Base-by-base conservation (phyloP, 176 grass and related monocot species). In the Aegilops umbellulata region DNA sequence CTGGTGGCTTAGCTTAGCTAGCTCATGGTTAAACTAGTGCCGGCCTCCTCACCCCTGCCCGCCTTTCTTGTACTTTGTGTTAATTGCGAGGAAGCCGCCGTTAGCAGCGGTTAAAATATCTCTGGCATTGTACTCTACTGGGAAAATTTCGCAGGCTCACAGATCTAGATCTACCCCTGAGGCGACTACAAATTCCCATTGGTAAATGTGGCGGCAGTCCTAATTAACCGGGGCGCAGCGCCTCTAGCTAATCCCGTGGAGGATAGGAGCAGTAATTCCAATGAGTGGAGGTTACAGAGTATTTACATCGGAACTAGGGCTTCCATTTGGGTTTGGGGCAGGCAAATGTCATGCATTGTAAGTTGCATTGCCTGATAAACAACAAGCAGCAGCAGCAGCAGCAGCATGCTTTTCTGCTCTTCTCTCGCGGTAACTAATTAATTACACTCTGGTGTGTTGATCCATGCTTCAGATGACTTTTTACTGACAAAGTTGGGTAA, bases 251-350 rank as follows among this genome's bases (percentile, higher is more conserved):
- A 91, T 91, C 89, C 89, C 89, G 69, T 58, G 67, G 89, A 88
- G 76, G 86, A 91, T 88, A 9, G 53, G 0, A 9, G 53, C 3
- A 58, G 53, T 58, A 88, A 85, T 84, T 90, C 85, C 89, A 87
- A 80, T 87, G 84, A 87, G 84, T 91, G 67, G 82, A 88, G 81
- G 81, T 88, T 77, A n/a, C 89, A 87, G 82, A 88, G 86, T 77
- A 91, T 85, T 91, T 91, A 82, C 89, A 88, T 88, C 6, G 89
- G 89, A 91, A 91, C 38, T 91, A 82, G 89, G 86, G 85, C 82
- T 91, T 88, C 85, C 22, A 85, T 85, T 88, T 85, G 82, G 81
- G 72, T 8, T 29, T 74, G 70, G 70, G 85, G 35, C 83, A 86
- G 76, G 79, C 82, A 81, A 38, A 24, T 31, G 69, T n/a, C 68